A percentile compares a stretch with the other conserved stretches of the same genome.
Evolutionary conservation across 495 filamentous ascomycete genomes (phyloP).

Genomic region (Xylaria nigripes): DNA sequence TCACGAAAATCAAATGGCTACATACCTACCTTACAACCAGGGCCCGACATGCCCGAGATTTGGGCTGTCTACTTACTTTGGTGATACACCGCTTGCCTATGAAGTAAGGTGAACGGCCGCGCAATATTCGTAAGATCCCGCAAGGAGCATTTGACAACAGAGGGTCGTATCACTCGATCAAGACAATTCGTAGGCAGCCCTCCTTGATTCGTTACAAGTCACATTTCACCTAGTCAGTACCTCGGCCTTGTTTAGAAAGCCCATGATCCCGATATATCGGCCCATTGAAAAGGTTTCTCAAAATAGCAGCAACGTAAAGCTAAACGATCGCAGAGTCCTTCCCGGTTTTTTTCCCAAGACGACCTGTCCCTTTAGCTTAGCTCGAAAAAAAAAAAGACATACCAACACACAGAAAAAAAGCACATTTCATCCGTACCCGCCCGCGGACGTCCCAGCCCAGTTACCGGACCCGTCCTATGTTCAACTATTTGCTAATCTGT

Average conservation of each 20-base stretch:
- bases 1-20: background rate
- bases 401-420: too few species aligned
- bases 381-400: too few species aligned
- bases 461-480: too few species aligned
- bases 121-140: too few species aligned
- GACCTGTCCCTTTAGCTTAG: background rate
- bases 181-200: background rate
- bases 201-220: background rate
- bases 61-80: background rate
- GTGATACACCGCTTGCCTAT: background rate
- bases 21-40: background rate
- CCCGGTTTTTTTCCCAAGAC: background rate
- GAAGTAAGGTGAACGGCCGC: too few species aligned
- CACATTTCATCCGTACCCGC: background rate
- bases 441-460: too few species aligned
- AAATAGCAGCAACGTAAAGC: background rate
- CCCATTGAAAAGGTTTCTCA: background rate
- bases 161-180: background rate
- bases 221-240: too few species aligned
- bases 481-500: too few species aligned
- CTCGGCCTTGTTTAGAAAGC: background rate
- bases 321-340: conserved; percentile 12
- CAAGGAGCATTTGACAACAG: too few species aligned
- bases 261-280: background rate
- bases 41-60: background rate